A percentile compares a stretch with the other conserved stretches of the same genome.
phyloP scores from a whole-genome alignment of 2,329 filamentous ascomycete genomes.

The Chrysosporium keratinophilum region DNA sequence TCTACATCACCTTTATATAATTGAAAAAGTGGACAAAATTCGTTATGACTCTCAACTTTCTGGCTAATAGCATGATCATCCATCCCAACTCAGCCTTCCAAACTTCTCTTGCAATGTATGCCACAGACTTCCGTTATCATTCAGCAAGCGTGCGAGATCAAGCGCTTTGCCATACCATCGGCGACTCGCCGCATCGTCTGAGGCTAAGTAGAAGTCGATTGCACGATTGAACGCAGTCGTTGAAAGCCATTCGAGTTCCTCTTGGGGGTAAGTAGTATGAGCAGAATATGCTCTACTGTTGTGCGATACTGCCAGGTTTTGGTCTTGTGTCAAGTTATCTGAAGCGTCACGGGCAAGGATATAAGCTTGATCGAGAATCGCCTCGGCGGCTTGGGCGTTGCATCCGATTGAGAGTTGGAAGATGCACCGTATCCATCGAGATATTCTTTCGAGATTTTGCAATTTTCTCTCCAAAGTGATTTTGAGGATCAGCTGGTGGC shows the following conservation, averaged over 20 bases:
- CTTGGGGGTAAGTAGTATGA: constrained; percentile 41
- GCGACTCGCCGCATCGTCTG: constrained; percentile 25
- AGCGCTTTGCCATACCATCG: constrained; percentile 32
- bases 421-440: constrained; percentile 68
- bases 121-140: constrained; percentile 20
- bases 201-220: constrained; percentile 41
- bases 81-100: constrained; percentile 20
- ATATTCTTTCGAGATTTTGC: constrained; percentile 52
- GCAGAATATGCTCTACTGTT: constrained; percentile 9
- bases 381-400: constrained; percentile 25
- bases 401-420: constrained; percentile 55
- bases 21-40: background rate
- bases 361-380: constrained; percentile 28
- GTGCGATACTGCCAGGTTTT: constrained; percentile 17
- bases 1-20: too few species aligned
- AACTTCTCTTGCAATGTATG: constrained; percentile 23
- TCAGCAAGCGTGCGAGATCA: constrained; percentile 24
- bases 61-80: too few species aligned
- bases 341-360: constrained; percentile 18
- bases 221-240: constrained; percentile 46
- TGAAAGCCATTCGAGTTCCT: constrained; percentile 50
- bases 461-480: constrained; percentile 43
- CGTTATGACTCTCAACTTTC: background rate
- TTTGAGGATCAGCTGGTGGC: constrained; percentile 56
- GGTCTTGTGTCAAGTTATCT: constrained; percentile 9